phyloP scores from a whole-genome alignment of 306 rosid genomes.

The Citrullus amarus region DNA sequence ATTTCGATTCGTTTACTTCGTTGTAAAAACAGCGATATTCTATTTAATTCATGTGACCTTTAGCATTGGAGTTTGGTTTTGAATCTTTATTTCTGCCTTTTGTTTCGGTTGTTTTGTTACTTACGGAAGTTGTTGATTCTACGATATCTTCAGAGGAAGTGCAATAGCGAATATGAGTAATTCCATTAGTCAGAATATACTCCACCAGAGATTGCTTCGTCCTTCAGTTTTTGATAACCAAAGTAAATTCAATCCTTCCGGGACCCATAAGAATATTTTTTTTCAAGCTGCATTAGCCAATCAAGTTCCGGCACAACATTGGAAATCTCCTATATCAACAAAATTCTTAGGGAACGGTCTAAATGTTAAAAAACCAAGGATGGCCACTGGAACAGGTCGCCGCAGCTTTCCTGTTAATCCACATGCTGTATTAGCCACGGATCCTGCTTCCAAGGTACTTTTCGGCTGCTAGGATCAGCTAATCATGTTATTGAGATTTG shows the following conservation, averaged over 20 bases:
- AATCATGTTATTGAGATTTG: background rate
- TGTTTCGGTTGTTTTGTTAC: background rate
- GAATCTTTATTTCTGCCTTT: background rate
- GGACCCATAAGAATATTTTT: constrained; percentile 34
- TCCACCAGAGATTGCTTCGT: constrained; percentile 48
- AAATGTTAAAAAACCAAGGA: constrained; percentile 29
- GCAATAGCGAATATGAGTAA: constrained; percentile 49
- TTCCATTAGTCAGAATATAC: constrained; percentile 43
- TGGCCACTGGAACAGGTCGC: constrained; percentile 35
- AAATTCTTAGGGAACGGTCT: constrained; percentile 45
- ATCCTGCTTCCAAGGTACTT: constrained; percentile 45
- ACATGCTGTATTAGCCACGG: constrained; percentile 47
- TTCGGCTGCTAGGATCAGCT: background rate
- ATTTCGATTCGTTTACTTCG: background rate
- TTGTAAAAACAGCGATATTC: background rate
- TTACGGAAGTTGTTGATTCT: constrained; percentile 5
- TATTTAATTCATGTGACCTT: background rate
- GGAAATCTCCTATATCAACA: constrained; percentile 30
- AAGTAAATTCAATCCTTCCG: constrained; percentile 48
- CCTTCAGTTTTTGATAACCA: constrained; percentile 33
- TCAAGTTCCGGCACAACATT: constrained; percentile 29
- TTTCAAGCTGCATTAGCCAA: constrained; percentile 29
- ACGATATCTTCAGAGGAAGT: constrained; percentile 32
- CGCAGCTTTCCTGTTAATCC: constrained; percentile 19
- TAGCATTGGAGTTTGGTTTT: background rate